Conservation (phyloP, 257 asterid species). For the Lycium ferocissimum region DNA sequence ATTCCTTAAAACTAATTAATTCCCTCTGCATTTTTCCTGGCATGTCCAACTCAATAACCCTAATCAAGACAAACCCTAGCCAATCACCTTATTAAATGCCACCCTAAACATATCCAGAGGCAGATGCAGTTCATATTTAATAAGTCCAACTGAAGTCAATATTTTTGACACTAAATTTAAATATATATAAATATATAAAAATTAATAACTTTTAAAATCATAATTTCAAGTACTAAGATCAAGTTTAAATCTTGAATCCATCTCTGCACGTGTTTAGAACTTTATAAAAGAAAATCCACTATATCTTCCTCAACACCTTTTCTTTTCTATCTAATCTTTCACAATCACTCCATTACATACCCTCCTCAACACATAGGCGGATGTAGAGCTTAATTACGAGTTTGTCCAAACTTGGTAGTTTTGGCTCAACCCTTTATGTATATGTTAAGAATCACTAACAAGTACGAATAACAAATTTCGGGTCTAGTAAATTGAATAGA, state of each 20-base stretch:
- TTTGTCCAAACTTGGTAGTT: too few relatives aligned
- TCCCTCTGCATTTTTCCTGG: slow-evolving; percentile 57
- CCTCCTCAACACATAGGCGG: background rate
- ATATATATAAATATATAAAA: background rate
- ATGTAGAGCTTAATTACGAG: too few relatives aligned
- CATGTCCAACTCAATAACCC: slow-evolving; percentile 51
- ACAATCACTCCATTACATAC: background rate
- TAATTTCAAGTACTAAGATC: background rate
- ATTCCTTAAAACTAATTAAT: slow-evolving; percentile 27
- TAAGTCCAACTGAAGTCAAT: background rate
- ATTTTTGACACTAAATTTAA: background rate
- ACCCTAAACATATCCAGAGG: slow-evolving; percentile 14
- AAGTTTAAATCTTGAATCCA: background rate
- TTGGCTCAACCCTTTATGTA: background rate
- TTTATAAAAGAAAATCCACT: slow-evolving; percentile 37
- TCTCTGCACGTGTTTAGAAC: slow-evolving; percentile 34
- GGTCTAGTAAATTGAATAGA: background rate
- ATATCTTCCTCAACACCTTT: background rate
- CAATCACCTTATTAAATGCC: slow-evolving; percentile 38
- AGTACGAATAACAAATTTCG: background rate
- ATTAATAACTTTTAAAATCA: background rate
- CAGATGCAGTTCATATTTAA: background rate
- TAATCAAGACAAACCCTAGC: slow-evolving; percentile 60
- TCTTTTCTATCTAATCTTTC: background rate
- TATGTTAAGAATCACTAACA: background rate